Evolutionary conservation across 2,329 filamentous ascomycete species (phyloP).

Genomic region (Sclerotinia sclerotiorum): DNA sequence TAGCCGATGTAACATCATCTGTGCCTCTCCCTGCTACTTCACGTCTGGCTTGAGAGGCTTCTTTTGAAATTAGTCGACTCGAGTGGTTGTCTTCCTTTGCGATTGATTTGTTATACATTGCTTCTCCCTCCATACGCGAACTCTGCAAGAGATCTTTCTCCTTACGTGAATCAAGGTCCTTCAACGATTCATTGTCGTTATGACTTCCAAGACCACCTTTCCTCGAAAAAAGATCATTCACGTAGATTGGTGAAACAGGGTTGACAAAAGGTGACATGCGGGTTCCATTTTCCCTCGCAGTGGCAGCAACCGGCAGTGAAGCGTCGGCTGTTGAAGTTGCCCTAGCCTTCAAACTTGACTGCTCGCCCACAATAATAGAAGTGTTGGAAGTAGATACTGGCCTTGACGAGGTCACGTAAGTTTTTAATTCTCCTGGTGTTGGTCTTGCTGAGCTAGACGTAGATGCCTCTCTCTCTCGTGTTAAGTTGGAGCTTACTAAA

Average conservation of each 20-base stretch:
- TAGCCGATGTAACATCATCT: neutral
- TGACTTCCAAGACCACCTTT: neutral
- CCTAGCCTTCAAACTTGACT: neutral
- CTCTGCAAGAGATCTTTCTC: neutral
- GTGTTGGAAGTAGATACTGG: neutral
- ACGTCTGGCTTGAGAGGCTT: neutral
- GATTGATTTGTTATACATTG: neutral
- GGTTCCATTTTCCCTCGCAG: neutral
- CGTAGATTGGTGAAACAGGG: neutral
- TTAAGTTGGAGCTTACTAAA: neutral
- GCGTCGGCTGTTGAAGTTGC: neutral
- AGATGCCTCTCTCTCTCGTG: neutral
- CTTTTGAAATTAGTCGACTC: neutral
- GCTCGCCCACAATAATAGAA: neutral
- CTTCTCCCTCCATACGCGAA: neutral
- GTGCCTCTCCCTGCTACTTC: neutral
- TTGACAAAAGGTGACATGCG: neutral
- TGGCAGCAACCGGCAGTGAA: too few species aligned
- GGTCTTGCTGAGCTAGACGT: neutral
- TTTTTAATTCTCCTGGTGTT: neutral
- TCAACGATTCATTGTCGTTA: neutral
- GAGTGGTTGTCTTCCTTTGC: neutral
- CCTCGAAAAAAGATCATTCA: neutral
- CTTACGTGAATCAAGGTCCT: neutral
- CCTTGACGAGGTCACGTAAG: neutral